phyloP scores from a whole-genome alignment of 2,329 filamentous ascomycete genomes.

The Cladosporium sp. region DNA sequence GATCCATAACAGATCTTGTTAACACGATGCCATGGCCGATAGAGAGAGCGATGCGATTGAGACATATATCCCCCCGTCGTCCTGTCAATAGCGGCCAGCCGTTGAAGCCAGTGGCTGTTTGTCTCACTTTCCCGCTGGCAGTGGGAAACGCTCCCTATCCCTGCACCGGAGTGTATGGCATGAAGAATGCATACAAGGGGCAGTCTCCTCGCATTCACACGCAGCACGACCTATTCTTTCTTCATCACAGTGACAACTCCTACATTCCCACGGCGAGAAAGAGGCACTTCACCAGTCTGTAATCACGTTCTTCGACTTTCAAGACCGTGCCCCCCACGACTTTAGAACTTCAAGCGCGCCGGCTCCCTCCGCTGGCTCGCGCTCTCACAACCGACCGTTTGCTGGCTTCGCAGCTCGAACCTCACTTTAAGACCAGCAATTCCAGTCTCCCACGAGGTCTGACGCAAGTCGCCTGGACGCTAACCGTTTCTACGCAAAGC shows the following conservation, averaged over 20 bases:
- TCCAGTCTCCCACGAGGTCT: constrained; percentile 8
- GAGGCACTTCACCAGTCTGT: too few species aligned
- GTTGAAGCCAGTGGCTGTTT: constrained; percentile 9
- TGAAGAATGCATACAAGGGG: constrained; percentile 10
- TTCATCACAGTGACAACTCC: too few species aligned
- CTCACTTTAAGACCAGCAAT: constrained; percentile 14
- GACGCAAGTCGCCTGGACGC: constrained; percentile 8
- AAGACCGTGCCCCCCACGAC: not conserved
- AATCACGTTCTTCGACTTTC: too few species aligned
- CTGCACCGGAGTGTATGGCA: constrained; percentile 6
- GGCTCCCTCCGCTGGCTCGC: constrained; percentile 2
- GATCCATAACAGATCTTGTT: too few species aligned
- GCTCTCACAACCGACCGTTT: constrained; percentile 2
- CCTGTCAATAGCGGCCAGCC: constrained; percentile 9
- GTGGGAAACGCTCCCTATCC: constrained; percentile 11
- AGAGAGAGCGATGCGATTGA: not conserved
- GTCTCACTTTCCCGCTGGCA: constrained; percentile 5
- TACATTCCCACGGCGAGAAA: too few species aligned
- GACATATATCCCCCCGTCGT: constrained; percentile 9
- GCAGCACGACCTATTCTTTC: too few species aligned
- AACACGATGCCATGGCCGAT: too few species aligned
- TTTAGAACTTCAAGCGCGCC: not conserved
- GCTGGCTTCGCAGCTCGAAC: constrained; percentile 7
- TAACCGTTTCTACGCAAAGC: constrained; percentile 11
- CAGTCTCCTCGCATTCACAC: too few species aligned